These are phyloP conservation scores for Plantago major DNA, from an alignment of 257 asterid genomes.

Conservation along the genomic window DNA sequence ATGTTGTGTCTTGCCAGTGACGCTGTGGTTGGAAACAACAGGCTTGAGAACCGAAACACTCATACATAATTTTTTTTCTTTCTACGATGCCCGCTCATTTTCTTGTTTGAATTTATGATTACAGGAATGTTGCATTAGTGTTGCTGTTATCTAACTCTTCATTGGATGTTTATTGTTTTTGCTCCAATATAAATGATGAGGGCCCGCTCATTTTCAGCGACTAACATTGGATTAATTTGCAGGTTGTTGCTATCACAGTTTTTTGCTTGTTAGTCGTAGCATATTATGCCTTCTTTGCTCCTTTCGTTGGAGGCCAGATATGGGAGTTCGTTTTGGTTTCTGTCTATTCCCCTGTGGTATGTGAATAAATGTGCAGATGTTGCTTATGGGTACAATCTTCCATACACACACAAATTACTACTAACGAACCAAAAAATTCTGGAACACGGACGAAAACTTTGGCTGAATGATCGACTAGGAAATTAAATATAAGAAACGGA, in stretches of 20 bases:
- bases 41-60: not conserved
- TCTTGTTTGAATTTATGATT: too few species aligned
- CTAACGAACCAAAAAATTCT: not conserved
- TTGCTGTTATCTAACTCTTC: not conserved
- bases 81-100: too few species aligned
- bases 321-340: slow-evolving; percentile 79
- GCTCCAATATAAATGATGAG: not conserved
- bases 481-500: too few species aligned
- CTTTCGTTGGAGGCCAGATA: slow-evolving; percentile 81
- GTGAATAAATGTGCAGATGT: slow-evolving; percentile 28
- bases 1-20: not conserved
- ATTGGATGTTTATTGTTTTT: slow-evolving; percentile 6
- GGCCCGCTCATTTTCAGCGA: slow-evolving; percentile 16
- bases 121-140: too few species aligned
- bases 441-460: too few species aligned
- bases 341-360: slow-evolving; percentile 88
- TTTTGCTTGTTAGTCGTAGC: slow-evolving; percentile 88
- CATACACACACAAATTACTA: not conserved
- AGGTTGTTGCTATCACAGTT: slow-evolving; percentile 95
- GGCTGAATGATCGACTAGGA: too few species aligned
- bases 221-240: slow-evolving; percentile 19
- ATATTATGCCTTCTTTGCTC: slow-evolving; percentile 93
- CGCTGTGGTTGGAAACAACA: not conserved
- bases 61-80: not conserved
- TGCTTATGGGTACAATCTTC: slow-evolving; percentile 11